Evolutionary conservation across 2,329 filamentous ascomycete genomes (phyloP).

Genomic region (Penicillium sp.): DNA sequence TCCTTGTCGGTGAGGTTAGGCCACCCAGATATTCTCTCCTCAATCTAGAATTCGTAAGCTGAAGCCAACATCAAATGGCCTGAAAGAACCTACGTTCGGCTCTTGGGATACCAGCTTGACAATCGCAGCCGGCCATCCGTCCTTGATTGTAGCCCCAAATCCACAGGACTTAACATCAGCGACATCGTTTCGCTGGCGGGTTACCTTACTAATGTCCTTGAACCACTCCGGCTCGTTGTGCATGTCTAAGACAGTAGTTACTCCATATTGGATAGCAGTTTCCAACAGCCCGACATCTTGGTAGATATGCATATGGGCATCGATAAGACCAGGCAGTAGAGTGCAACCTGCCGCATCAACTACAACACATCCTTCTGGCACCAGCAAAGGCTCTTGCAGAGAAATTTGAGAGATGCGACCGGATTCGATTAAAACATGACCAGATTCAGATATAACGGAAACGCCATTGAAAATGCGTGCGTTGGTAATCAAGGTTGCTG

Average conservation of each 20-base stretch:
- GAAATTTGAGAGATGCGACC: slow-evolving; percentile 11
- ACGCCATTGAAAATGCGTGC: slow-evolving; percentile 15
- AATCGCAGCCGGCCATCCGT: slow-evolving; percentile 15
- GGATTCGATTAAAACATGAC: slow-evolving; percentile 11
- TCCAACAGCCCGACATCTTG: slow-evolving; percentile 10
- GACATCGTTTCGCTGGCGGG: slow-evolving; percentile 7
- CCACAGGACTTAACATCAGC: slow-evolving; percentile 16
- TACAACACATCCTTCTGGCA: background rate
- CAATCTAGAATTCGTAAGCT: slow-evolving; percentile 1
- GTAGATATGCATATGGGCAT: slow-evolving; percentile 16
- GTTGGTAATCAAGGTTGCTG: slow-evolving; percentile 9
- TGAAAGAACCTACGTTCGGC: background rate
- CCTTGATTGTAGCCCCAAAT: slow-evolving; percentile 11
- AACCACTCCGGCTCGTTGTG: slow-evolving; percentile 18
- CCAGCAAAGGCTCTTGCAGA: background rate
- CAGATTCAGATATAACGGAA: slow-evolving; percentile 8
- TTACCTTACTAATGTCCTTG: slow-evolving; percentile 6
- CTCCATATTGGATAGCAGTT: slow-evolving; percentile 10
- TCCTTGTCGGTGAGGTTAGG: slow-evolving; percentile 10
- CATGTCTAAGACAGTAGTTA: slow-evolving; percentile 13
- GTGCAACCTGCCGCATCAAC: slow-evolving; percentile 13
- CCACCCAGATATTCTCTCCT: slow-evolving; percentile 13
- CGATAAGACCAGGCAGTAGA: slow-evolving; percentile 14
- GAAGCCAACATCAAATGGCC: background rate
- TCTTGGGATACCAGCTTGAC: slow-evolving; percentile 9